Percentiles rank a stretch among this genome's conserved stretches.
Evolutionary conservation across 371 early-diverging fungal species (phyloP).

Genomic region (Encephalitozoon intestinalis): DNA sequence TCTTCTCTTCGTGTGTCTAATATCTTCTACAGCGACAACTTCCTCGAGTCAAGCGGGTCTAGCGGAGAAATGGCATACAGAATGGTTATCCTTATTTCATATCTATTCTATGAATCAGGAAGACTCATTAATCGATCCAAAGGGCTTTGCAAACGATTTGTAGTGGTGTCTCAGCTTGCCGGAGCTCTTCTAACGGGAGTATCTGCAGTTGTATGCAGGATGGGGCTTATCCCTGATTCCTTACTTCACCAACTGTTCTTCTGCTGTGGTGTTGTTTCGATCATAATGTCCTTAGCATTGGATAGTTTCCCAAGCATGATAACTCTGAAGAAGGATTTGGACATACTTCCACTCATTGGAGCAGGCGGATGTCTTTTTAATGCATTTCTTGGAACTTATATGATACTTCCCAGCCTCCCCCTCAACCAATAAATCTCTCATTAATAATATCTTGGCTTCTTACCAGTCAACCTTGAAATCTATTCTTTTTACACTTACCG

Average conservation of each 20-base stretch:
- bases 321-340: background rate
- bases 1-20: background rate
- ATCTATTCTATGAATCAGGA: background rate
- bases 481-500: background rate
- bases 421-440: background rate
- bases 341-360: background rate
- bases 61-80: background rate
- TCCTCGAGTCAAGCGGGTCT: background rate
- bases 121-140: background rate
- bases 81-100: background rate
- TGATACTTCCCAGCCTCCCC: background rate
- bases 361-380: background rate
- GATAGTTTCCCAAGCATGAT: background rate
- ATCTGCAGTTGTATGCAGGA: background rate
- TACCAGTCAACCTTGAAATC: constrained; percentile 34
- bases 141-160: background rate
- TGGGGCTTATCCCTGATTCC: background rate
- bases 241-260: background rate
- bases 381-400: background rate
- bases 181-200: background rate
- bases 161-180: background rate
- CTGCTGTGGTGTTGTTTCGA: background rate
- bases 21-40: background rate
- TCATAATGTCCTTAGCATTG: background rate
- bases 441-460: background rate